These are phyloP conservation scores for Colletotrichum aenigma DNA, from an alignment of 2,329 filamentous ascomycete species.

Conservation along the genomic window DNA sequence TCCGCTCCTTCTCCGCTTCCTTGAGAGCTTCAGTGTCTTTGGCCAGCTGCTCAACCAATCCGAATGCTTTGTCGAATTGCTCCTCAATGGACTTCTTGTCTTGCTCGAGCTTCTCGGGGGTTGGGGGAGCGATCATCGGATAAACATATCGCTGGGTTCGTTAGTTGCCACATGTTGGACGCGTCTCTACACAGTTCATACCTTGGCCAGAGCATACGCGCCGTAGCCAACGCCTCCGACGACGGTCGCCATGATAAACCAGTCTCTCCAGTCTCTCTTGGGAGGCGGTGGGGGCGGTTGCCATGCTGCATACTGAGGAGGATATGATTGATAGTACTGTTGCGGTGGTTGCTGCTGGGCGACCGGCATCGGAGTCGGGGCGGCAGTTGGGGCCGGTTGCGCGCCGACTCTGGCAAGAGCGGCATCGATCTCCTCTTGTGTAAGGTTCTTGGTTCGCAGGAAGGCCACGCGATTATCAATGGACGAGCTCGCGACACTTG, in stretches of 20 bases:
- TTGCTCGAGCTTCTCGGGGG: slow-evolving; percentile 89
- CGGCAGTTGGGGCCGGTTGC: slow-evolving; percentile 46
- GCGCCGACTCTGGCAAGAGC: slow-evolving; percentile 79
- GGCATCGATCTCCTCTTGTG: slow-evolving; percentile 89
- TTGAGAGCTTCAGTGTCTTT: slow-evolving; percentile 91
- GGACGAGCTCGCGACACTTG: slow-evolving; percentile 87
- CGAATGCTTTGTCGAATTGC: slow-evolving; percentile 90
- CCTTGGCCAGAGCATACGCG: slow-evolving; percentile 85
- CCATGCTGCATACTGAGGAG: slow-evolving; percentile 59
- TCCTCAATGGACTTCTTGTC: slow-evolving; percentile 94
- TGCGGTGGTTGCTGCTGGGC: slow-evolving; percentile 42
- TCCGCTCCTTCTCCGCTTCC: slow-evolving; percentile 81
- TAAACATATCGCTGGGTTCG: slow-evolving; percentile 78
- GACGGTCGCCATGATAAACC: slow-evolving; percentile 99
- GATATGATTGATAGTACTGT: slow-evolving; percentile 51
- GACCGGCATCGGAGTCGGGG: slow-evolving; percentile 45
- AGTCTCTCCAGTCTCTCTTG: slow-evolving; percentile 93
- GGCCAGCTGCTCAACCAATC: slow-evolving; percentile 87
- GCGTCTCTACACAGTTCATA: slow-evolving; percentile 38
- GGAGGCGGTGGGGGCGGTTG: slow-evolving; percentile 66
- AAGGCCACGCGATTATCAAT: slow-evolving; percentile 93
- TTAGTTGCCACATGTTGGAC: slow-evolving; percentile 23
- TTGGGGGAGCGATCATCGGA: slow-evolving; percentile 90
- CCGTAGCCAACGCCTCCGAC: slow-evolving; percentile 90
- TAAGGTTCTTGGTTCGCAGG: slow-evolving; percentile 94